Conservation (phyloP, 495 filamentous ascomycete species). For the Halenospora varia region DNA sequence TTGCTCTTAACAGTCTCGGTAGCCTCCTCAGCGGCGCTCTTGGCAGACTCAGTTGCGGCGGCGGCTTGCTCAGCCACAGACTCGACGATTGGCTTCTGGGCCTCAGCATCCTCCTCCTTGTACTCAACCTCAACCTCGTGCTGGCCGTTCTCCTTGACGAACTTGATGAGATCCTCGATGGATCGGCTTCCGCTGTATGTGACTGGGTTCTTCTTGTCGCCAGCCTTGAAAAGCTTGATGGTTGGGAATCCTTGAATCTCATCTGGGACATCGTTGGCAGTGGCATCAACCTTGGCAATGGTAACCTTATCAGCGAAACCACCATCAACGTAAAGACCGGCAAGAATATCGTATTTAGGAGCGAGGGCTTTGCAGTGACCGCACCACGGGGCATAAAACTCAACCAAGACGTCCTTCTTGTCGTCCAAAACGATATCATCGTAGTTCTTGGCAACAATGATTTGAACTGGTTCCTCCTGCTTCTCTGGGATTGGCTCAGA, state of each 20-base stretch:
- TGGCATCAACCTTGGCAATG: constrained; percentile 97
- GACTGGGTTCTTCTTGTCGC: constrained; percentile 76
- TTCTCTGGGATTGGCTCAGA: constrained; percentile 95
- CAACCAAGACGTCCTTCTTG: constrained; percentile 92
- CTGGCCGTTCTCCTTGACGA: constrained; percentile 93
- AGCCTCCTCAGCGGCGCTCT: constrained; percentile 30
- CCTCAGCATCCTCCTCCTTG: constrained; percentile 46
- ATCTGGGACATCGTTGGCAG: constrained; percentile 93
- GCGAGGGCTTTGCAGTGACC: constrained; percentile 97
- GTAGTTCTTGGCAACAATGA: constrained; percentile 94
- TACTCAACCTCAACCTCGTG: constrained; percentile 67
- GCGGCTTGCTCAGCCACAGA: constrained; percentile 46
- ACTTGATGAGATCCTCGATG: constrained; percentile 88
- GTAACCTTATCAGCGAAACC: constrained; percentile 78
- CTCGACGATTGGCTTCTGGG: constrained; percentile 45
- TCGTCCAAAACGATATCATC: constrained; percentile 88
- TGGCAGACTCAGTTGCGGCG: constrained; percentile 46
- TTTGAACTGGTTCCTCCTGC: constrained; percentile 83
- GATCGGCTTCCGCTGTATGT: constrained; percentile 87
- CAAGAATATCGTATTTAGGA: constrained; percentile 90
- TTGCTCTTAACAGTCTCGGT: constrained; percentile 29
- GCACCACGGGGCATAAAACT: constrained; percentile 99
- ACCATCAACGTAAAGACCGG: constrained; percentile 65
- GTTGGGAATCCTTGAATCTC: constrained; percentile 98
- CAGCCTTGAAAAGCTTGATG: constrained; percentile 96